Conservation (phyloP, 805 yeast genomes). For the Metschnikowia orientalis region DNA sequence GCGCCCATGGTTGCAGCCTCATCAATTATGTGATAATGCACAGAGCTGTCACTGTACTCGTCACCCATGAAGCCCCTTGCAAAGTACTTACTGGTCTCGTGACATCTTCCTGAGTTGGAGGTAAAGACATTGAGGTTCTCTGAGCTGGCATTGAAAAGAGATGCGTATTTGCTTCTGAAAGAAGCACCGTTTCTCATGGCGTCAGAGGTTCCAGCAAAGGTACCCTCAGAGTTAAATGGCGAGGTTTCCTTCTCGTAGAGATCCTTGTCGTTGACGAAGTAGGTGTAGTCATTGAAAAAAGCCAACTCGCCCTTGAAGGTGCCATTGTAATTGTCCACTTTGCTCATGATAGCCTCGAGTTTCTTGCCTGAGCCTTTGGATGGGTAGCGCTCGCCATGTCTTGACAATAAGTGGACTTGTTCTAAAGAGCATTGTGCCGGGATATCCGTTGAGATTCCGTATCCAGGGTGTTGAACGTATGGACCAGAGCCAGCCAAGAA, state of each 20-base stretch:
- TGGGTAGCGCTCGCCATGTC: constrained; percentile 79
- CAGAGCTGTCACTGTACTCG: constrained; percentile 28
- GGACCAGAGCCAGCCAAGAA: constrained; percentile 58
- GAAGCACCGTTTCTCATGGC: constrained; percentile 46
- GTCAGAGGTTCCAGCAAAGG: constrained; percentile 51
- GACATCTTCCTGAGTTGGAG: constrained; percentile 51
- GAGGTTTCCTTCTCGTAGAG: constrained; percentile 49
- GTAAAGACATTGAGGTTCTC: constrained; percentile 47
- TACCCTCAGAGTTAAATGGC: constrained; percentile 38
- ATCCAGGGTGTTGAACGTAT: constrained; percentile 47
- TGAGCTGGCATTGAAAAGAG: constrained; percentile 34
- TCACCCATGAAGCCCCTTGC: constrained; percentile 57
- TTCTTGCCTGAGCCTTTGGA: constrained; percentile 26
- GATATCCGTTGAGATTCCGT: constrained; percentile 45
- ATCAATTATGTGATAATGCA: constrained; percentile 38
- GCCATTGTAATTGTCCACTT: constrained; percentile 24
- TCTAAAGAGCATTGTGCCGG: constrained; percentile 53
- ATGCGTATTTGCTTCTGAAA: constrained; percentile 46
- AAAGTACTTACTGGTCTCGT: constrained; percentile 51
- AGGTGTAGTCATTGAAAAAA: constrained; percentile 53
- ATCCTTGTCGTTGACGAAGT: constrained; percentile 36
- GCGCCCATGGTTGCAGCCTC: constrained; percentile 51
- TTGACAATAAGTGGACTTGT: constrained; percentile 65
- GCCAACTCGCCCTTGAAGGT: constrained; percentile 46
- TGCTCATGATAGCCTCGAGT: constrained; percentile 24